A percentile compares a stretch with the other conserved stretches of the same genome.
Evolutionary conservation across 352 stramenopile genomes (phyloP).

Genomic region (Blastocystis sp.): DNA sequence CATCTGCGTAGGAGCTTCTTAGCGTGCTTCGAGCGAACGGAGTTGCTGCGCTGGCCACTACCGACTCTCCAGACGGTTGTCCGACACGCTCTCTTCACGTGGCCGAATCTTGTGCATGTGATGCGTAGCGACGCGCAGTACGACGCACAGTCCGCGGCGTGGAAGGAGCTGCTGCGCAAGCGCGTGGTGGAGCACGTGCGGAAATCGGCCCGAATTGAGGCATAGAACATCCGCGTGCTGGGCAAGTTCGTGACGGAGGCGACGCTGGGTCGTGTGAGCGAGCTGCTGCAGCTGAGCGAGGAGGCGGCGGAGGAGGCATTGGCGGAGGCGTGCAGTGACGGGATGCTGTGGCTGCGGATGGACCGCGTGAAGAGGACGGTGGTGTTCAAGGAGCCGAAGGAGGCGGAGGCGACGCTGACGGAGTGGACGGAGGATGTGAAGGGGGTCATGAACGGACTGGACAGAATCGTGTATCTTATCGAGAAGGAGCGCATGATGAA

Average conservation of each 20-base stretch:
- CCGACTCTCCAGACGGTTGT: background rate
- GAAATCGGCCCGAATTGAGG: background rate
- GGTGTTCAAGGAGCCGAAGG: constrained; percentile 42
- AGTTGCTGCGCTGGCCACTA: constrained; percentile 32
- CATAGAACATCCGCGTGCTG: constrained; percentile 63
- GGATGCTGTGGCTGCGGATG: constrained; percentile 46
- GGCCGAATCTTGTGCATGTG: background rate
- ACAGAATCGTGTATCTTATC: constrained; percentile 52
- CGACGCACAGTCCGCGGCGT: background rate
- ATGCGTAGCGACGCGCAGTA: background rate
- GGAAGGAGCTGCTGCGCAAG: constrained; percentile 19
- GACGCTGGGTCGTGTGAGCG: constrained; percentile 17
- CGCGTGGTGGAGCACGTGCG: constrained; percentile 53
- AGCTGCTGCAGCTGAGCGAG: no score
- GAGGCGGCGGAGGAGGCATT: constrained; percentile 36
- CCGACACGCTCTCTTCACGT: background rate
- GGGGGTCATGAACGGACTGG: constrained; percentile 38
- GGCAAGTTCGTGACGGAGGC: constrained; percentile 1
- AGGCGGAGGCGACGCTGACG: constrained; percentile 9
- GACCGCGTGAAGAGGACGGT: constrained; percentile 51
- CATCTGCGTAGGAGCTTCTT: no score
- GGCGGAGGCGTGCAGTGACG: background rate
- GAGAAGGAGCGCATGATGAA: no score
- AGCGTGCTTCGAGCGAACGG: constrained; percentile 10
- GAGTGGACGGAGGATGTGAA: constrained; percentile 59